Evolutionary conservation across 176 grass and related monocot genomes (phyloP), one percentile per base, ranked within the genome.

Genomic region (Raddia guianensis): DNA sequence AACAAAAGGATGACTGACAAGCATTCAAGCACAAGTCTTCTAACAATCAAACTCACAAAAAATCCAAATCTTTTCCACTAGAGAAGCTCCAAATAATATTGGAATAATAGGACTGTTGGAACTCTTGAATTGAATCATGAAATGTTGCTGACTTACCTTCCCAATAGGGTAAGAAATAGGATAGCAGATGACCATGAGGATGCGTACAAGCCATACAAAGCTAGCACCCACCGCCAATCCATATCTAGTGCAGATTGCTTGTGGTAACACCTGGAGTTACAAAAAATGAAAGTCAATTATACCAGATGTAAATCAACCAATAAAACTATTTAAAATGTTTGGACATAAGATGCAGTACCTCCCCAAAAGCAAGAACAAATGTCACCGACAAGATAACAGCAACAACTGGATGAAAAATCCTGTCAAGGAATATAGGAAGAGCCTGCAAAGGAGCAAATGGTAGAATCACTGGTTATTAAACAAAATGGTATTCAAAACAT

Each of bases 161-260:
- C 97, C 97, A 81, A 99, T 93, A 64, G 97, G 97, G 83, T 94
- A 99, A 86, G 97, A 58, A 74, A 99, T 87, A 80, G 97, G 97
- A 87, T 88, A 99, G 73, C 93, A 99, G 0, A 99, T 32, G 43
- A 95, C 43, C 97, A 99, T 99, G 52, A 99, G 74, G 86, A 99
- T 93, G 35, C 89, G 90, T 40, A 99, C 97, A 79, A 95, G 90
- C 93, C 97, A 99, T 49, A 93, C 97, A 73, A 99, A 90, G 88
- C 90, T 99, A 81, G 97, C 97, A 81, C 97, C 97, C 58, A 99
- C 97, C 14, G 89, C 93, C 64, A 99, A 83, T 68, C 97, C 97
- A 83, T 99, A 99, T 89, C 97, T 91, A n/a, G 97, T 93, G 86
- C 97, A 99, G 72, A 99, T 99, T 68, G 97, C 97, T 95, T 99